A percentile compares a stretch with the other conserved stretches of the same genome.
phyloP scores from a whole-genome alignment of 2,329 filamentous ascomycete species.

The Gnomoniopsis smithogilvyi region DNA sequence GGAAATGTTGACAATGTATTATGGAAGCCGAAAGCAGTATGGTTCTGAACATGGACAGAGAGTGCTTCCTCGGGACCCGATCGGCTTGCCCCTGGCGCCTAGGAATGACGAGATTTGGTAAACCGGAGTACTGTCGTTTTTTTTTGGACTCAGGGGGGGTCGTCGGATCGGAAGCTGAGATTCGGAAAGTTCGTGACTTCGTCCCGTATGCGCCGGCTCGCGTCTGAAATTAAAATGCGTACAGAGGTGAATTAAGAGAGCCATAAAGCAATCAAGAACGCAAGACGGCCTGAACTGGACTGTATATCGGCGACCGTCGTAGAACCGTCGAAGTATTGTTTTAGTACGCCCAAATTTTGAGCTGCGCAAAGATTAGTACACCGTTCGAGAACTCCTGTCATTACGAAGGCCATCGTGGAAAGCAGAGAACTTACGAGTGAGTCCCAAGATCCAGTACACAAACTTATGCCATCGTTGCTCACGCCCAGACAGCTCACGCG shows the following conservation, averaged over 20 bases:
- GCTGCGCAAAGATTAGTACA: constrained; percentile 46
- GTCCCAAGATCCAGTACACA: constrained; percentile 99
- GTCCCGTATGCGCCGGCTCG: constrained; percentile 41
- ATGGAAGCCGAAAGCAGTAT: constrained; percentile 12
- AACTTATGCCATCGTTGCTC: constrained; percentile 97
- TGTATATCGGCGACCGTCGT: constrained; percentile 27
- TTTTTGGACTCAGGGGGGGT: constrained; percentile 24
- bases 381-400: neutral
- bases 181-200: constrained; percentile 43
- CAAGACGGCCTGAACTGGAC: constrained; percentile 22
- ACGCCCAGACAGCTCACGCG: constrained; percentile 97
- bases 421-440: constrained; percentile 73
- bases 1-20: constrained; percentile 12
- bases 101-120: constrained; percentile 21
- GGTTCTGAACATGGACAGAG: constrained; percentile 9
- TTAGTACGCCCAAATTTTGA: constrained; percentile 87
- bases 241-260: constrained; percentile 37
- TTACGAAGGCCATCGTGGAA: neutral
- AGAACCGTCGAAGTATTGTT: constrained; percentile 20
- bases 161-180: constrained; percentile 28
- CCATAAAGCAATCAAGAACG: constrained; percentile 28
- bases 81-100: constrained; percentile 4
- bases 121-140: constrained; percentile 22
- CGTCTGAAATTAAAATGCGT: constrained; percentile 37
- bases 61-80: constrained; percentile 4